Evolutionary conservation across 768 basidiomycete genomes (phyloP).

Genomic region (Lactarius sanguifluus): DNA sequence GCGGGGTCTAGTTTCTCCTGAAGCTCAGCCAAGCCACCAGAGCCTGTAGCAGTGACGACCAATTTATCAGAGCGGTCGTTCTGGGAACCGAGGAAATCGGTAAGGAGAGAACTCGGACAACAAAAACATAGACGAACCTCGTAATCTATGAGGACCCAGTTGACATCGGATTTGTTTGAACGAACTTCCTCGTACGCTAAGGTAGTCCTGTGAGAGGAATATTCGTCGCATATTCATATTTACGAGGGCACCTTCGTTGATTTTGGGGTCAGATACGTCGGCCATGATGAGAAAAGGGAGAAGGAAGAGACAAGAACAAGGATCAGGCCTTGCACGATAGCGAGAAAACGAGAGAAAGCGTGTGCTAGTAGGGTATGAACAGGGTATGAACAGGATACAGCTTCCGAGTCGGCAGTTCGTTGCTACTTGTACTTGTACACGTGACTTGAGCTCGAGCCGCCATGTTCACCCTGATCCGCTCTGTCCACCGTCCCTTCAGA

Average conservation of each 20-base stretch:
- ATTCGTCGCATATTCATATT: neutral
- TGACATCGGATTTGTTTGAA: slow-evolving; percentile 79
- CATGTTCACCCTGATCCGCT: slow-evolving; percentile 14
- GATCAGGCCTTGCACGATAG: slow-evolving; percentile 11
- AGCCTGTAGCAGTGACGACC: slow-evolving; percentile 72
- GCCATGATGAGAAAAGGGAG: slow-evolving; percentile 21
- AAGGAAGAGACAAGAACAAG: slow-evolving; percentile 8
- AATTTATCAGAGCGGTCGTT: slow-evolving; percentile 82
- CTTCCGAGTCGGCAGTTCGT: slow-evolving; percentile 2
- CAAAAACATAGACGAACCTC: slow-evolving; percentile 47
- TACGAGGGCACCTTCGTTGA: slow-evolving; percentile 25
- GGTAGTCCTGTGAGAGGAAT: slow-evolving; percentile 12
- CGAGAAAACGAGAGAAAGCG: slow-evolving; percentile 10
- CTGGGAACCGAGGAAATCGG: slow-evolving; percentile 35
- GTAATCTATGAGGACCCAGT: slow-evolving; percentile 91
- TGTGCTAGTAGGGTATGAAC: neutral
- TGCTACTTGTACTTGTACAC: neutral
- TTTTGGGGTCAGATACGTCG: slow-evolving; percentile 29
- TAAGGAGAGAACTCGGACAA: neutral
- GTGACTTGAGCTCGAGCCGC: neutral
- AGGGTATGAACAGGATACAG: neutral
- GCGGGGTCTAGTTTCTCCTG: slow-evolving; percentile 64
- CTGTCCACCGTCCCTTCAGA: neutral
- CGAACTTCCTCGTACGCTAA: slow-evolving; percentile 88
- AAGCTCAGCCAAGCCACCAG: slow-evolving; percentile 78